phyloP scores from a whole-genome alignment of 192 early-diverging fungal genomes.

The Backusella parvicylindrica region DNA sequence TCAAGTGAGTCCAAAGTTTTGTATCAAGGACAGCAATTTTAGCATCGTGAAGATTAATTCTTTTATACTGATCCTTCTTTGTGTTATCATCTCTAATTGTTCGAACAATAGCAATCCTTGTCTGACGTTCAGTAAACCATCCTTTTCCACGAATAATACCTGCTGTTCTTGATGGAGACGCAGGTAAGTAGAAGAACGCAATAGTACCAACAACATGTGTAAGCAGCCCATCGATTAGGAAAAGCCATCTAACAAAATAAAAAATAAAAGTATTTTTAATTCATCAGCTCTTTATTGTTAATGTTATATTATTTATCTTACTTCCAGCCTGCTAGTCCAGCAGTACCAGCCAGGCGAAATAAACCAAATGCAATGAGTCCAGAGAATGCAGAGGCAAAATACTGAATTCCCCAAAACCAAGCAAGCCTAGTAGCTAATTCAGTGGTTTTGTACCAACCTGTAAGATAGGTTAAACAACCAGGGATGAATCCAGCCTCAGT shows the following conservation, averaged over 20 bases:
- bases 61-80: conserved; percentile 41
- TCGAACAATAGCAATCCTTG: conserved; percentile 49
- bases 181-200: conserved; percentile 48
- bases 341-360: conserved; percentile 47
- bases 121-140: conserved; percentile 53
- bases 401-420: conserved; percentile 46
- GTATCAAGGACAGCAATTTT: conserved; percentile 12
- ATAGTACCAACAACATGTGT: conserved; percentile 20
- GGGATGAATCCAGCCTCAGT: conserved; percentile 47
- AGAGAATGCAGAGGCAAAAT: conserved; percentile 46
- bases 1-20: conserved; percentile 18
- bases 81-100: conserved; percentile 53
- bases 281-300: no score
- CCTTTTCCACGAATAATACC: conserved; percentile 2
- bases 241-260: conserved; percentile 41
- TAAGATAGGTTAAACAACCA: conserved; percentile 37
- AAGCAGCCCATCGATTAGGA: conserved; percentile 55
- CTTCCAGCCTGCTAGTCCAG: conserved; percentile 56
- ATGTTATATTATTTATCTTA: no score
- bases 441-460: conserved; percentile 44
- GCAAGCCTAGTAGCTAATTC: conserved; percentile 47
- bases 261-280: no score
- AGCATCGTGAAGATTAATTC: conserved; percentile 1
- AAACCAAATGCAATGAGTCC: conserved; percentile 55
- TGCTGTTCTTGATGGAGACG: conserved; percentile 36